These are phyloP conservation scores for Jackrogersella minutella DNA, from an alignment of 495 filamentous ascomycete genomes.

Conservation along the genomic window DNA sequence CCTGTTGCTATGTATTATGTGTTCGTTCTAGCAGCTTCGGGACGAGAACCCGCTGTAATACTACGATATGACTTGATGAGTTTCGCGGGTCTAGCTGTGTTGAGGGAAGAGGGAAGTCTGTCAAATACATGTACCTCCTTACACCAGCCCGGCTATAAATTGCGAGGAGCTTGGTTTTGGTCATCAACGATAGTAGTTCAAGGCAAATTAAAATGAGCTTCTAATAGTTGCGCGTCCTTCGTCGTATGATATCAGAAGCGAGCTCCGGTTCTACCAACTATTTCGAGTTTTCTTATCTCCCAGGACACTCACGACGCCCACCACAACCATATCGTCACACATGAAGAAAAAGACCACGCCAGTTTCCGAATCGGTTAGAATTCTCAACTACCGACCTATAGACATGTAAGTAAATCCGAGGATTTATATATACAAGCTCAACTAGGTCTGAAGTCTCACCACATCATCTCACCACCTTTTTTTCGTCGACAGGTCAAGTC, in stretches of 20 bases:
- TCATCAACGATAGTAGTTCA: not conserved
- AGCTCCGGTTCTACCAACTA: no score
- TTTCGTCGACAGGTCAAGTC: not conserved
- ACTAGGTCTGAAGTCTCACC: not conserved
- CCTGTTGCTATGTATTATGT: conserved; percentile 12
- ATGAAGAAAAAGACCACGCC: not conserved
- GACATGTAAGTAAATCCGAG: not conserved
- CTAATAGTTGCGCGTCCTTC: not conserved
- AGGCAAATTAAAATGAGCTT: not conserved
- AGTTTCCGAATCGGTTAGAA: not conserved
- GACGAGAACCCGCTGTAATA: conserved; percentile 27
- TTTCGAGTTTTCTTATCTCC: no score
- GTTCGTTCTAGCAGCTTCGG: conserved; percentile 10
- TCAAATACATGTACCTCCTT: not conserved
- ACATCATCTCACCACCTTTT: not conserved
- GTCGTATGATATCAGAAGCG: no score
- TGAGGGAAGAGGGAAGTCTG: not conserved
- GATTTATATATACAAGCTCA: conserved; percentile 2
- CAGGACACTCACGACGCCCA: no score
- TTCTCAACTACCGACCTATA: not conserved
- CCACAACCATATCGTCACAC: not conserved
- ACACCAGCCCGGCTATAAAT: no score
- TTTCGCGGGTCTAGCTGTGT: not conserved
- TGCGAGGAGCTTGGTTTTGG: not conserved
- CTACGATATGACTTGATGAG: conserved; percentile 21